A percentile compares a stretch with the other conserved stretches of the same genome.
phyloP scores from a whole-genome alignment of 2,329 filamentous ascomycete genomes.

The Alternaria tenuissima region DNA sequence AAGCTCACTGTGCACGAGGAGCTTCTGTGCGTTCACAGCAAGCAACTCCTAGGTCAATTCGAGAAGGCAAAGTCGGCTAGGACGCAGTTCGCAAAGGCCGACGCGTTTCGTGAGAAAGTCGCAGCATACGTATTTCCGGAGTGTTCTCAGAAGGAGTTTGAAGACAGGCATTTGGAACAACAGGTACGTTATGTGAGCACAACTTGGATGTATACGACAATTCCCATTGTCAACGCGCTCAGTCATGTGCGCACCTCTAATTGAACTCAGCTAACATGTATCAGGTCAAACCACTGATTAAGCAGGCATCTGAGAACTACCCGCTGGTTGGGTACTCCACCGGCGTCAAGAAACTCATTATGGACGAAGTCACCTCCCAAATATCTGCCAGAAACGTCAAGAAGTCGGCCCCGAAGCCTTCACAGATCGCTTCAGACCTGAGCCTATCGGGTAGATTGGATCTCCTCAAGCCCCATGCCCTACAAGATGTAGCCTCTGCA shows the following conservation, averaged over 20 bases:
- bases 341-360: not conserved
- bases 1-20: slow-evolving; percentile 20
- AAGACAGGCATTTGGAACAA: not conserved
- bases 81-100: slow-evolving; percentile 1
- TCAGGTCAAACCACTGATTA: not conserved
- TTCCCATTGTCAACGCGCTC: not conserved
- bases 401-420: not conserved
- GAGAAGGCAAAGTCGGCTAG: slow-evolving; percentile 7
- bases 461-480: slow-evolving; percentile 17
- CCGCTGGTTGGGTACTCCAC: slow-evolving; percentile 1
- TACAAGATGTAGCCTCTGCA: slow-evolving; percentile 8
- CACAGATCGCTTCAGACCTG: not conserved
- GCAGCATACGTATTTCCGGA: not conserved
- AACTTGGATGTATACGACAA: fast-evolving
- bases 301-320: not conserved
- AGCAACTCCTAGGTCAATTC: not conserved
- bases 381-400: slow-evolving; percentile 10
- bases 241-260: not conserved
- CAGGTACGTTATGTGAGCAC: slow-evolving; percentile 7
- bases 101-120: not conserved
- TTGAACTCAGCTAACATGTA: not conserved
- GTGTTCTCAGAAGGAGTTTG: slow-evolving; percentile 1
- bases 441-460: slow-evolving; percentile 11
- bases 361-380: slow-evolving; percentile 6
- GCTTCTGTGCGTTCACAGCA: slow-evolving; percentile 24